phyloP scores from a whole-genome alignment of 2,329 filamentous ascomycete genomes.

The Cordyceps pruinosa region DNA sequence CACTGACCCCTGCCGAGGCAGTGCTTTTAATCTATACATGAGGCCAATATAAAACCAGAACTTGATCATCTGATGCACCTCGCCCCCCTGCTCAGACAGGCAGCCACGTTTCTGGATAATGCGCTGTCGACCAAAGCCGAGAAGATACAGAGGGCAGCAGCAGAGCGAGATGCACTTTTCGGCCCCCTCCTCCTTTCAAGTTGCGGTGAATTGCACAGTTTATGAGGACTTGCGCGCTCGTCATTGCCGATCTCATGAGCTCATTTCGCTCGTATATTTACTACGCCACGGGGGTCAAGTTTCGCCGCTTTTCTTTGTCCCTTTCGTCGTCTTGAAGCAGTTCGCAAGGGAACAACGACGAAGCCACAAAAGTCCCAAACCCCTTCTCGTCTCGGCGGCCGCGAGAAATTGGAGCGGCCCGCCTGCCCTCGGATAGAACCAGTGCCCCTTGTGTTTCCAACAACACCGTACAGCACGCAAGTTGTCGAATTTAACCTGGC shows the following conservation, averaged over 20 bases:
- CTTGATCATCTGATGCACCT: slow-evolving; percentile 6
- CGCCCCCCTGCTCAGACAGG: neutral
- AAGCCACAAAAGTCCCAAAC: no score
- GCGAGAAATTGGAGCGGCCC: no score
- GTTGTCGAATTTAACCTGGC: neutral
- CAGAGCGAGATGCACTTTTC: neutral
- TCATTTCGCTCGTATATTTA: neutral
- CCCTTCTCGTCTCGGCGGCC: no score
- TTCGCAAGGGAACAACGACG: no score
- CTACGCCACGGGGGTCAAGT: neutral
- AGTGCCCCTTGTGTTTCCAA: no score
- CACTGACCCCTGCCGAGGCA: neutral
- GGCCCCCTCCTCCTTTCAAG: neutral
- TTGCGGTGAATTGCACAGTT: neutral
- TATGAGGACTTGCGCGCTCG: neutral
- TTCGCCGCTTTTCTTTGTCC: no score
- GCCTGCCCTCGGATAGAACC: no score
- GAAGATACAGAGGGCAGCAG: neutral
- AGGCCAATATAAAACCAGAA: neutral
- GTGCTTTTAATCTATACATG: neutral
- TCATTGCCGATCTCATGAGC: neutral
- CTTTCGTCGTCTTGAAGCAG: neutral
- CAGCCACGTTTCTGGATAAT: slow-evolving; percentile 3
- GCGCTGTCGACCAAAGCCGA: neutral
- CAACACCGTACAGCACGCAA: no score